These are phyloP conservation scores for Celoporthe dispersa DNA, from an alignment of 2,329 filamentous ascomycete genomes.

Conservation along the genomic window DNA sequence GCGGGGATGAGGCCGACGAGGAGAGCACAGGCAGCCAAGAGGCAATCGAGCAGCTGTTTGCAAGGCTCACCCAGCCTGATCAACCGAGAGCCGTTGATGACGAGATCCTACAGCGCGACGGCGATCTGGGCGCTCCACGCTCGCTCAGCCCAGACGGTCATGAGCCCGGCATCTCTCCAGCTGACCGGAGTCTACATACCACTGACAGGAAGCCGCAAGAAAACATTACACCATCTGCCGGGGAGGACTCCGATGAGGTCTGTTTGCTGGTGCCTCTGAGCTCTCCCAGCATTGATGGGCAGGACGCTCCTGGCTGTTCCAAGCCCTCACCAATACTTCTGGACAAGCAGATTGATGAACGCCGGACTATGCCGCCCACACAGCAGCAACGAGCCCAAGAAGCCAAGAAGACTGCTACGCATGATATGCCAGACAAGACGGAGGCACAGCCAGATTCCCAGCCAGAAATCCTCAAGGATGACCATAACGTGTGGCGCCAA, in stretches of 20 bases:
- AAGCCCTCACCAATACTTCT: neutral
- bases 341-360: neutral
- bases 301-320: neutral
- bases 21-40: neutral
- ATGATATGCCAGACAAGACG: conserved; percentile 24
- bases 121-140: neutral
- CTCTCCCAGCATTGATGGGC: neutral
- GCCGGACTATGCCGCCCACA: no score
- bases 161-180: neutral
- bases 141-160: neutral
- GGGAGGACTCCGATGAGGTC: conserved; percentile 11
- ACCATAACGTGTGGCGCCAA: conserved; percentile 34
- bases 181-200: neutral
- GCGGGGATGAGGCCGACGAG: no score
- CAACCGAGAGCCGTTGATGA: neutral
- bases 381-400: neutral
- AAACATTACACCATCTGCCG: neutral
- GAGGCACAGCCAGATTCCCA: neutral
- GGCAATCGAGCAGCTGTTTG: neutral
- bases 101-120: neutral
- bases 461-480: conserved; percentile 16
- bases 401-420: neutral
- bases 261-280: conserved; percentile 4
- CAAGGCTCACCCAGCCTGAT: neutral
- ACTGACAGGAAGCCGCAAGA: neutral